Conservation (phyloP, 495 filamentous ascomycete genomes). For the Aspergillus cavernicola region DNA sequence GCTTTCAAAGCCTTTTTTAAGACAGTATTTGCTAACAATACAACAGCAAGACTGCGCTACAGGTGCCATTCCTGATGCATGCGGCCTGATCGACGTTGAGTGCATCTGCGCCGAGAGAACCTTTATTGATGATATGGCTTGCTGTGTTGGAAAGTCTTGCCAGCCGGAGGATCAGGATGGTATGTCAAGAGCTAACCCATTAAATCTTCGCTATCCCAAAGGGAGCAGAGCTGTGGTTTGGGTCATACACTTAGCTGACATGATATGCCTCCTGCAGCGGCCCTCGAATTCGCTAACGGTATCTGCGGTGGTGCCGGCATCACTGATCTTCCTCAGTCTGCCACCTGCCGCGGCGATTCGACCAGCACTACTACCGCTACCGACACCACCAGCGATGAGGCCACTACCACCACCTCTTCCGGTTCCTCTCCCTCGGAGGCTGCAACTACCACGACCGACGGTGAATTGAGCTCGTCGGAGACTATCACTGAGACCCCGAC, state of each 20-base stretch:
- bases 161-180: constrained; percentile 49
- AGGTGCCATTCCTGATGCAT: constrained; percentile 44
- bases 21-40: constrained; percentile 1
- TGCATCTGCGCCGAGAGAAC: constrained; percentile 64
- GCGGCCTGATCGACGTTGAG: constrained; percentile 49
- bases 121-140: constrained; percentile 60
- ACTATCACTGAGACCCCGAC: constrained; percentile 9
- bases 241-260: background rate
- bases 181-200: constrained; percentile 26
- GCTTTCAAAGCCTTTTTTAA: background rate
- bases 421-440: constrained; percentile 4
- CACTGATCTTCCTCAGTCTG: constrained; percentile 33
- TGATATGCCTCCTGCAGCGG: constrained; percentile 28
- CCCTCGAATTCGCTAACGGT: constrained; percentile 43
- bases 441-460: constrained; percentile 10
- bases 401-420: constrained; percentile 10
- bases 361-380: constrained; percentile 21
- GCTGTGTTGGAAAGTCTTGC: constrained; percentile 62
- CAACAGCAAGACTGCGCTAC: constrained; percentile 53
- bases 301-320: constrained; percentile 48
- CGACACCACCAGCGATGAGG: constrained; percentile 11
- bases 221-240: background rate
- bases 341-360: constrained; percentile 30
- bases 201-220: background rate
- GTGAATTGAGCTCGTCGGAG: background rate